Evolutionary conservation across 768 basidiomycete species (phyloP).

Genomic region (Tylopilus balloui): DNA sequence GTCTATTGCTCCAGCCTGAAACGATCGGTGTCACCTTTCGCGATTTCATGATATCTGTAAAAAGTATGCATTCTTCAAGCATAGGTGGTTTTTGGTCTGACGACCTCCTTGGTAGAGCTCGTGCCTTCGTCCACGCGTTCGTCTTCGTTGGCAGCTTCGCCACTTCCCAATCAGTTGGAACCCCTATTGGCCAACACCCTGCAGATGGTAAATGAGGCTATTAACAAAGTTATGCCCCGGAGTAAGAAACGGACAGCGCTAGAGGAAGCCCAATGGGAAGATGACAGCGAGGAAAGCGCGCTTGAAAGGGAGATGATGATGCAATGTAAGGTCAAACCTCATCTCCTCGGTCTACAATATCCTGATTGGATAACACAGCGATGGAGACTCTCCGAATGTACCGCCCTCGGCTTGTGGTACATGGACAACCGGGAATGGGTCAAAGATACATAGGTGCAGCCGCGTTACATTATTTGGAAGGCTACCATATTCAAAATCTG

Average conservation of each 20-base stretch:
- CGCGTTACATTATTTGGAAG: constrained; percentile 89
- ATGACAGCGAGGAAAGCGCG: constrained; percentile 73
- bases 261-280: constrained; percentile 95
- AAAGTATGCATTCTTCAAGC: constrained; percentile 55
- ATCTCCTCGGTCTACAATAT: not conserved
- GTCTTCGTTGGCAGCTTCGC: constrained; percentile 77
- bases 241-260: constrained; percentile 79
- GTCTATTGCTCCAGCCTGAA: constrained; percentile 79
- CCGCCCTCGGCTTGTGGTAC: constrained; percentile 80
- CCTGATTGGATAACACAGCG: constrained; percentile 41
- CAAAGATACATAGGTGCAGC: constrained; percentile 89
- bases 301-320: constrained; percentile 85
- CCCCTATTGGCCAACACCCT: constrained; percentile 70
- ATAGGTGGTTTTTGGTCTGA: constrained; percentile 2
- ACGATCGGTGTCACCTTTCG: constrained; percentile 78
- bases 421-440: constrained; percentile 85
- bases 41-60: constrained; percentile 97
- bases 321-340: constrained; percentile 54
- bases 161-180: constrained; percentile 78
- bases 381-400: constrained; percentile 91
- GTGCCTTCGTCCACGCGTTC: constrained; percentile 94
- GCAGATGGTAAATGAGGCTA: constrained; percentile 63
- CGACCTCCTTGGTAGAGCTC: constrained; percentile 53
- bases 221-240: constrained; percentile 73
- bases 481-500: constrained; percentile 90